Base-by-base conservation (phyloP, 202 grass and related monocot genomes). In the Elaeis oleifera region DNA sequence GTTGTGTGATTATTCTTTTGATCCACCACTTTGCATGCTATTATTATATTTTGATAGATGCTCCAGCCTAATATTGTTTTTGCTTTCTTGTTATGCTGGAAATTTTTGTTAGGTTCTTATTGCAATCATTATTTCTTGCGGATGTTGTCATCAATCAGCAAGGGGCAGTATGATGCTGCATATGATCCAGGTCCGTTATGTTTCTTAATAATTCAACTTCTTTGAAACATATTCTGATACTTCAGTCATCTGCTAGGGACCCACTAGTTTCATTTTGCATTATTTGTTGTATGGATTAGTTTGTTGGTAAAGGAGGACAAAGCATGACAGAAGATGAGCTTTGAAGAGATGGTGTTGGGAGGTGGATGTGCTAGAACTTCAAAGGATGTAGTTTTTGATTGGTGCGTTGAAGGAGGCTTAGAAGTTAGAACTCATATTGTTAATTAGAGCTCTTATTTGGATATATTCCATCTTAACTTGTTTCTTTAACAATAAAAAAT, bases 91-190 rank as follows among this genome's bases (percentile, higher is more conserved):
- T 49, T 56, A 26, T 75, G 11, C 23, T 52, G 74, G 48, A 52
- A 78, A 83, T 58, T 44, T 44, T 77, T 80, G 22, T 73, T 79
- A 99, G 94, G 94, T 69, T 79, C 62, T 51, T 78, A 84, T 78
- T 99, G 88, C 80, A 99, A 99, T 70, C 82, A 94, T 74, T 99
- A 99, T 81, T 99, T 99, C 63, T 81, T 99, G 67, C 75, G 55
- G 44, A 89, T 89, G 85, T 76, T 99, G 51, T 82, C 94, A 72
- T 99, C 88, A 23, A 78, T 94, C 75, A 88, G 88, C 56, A 89
- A 75, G 52, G 94, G 94, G 36, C 85, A 89, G 60, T 89, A 92
- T 54, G 94, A 84, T 79, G 71, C 80, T 81, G 77, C 80, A 78
- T 80, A 82, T 11, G 85, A 94, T 73, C 59, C 56, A 76, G 94